Evolutionary conservation across 176 grass and related monocot genomes (phyloP).

Genomic region (Phyllostachys edulis): DNA sequence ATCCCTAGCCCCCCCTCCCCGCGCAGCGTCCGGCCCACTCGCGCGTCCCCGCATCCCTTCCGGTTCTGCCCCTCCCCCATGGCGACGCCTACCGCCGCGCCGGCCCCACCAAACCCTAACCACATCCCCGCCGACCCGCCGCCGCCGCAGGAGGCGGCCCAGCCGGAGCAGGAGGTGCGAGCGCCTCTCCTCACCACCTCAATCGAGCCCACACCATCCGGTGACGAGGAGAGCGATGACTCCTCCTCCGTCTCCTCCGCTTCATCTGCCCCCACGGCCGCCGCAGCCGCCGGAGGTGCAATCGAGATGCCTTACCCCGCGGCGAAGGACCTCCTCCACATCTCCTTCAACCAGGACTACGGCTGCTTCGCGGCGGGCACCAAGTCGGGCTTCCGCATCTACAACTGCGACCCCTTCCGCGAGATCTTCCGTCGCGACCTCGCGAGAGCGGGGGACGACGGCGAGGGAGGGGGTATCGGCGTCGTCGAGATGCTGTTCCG

Average conservation of each 20-base stretch:
- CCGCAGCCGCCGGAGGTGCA: not conserved
- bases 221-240: conserved; percentile 34
- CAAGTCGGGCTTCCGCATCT: conserved; percentile 94
- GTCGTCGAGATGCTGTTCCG: conserved; percentile 91
- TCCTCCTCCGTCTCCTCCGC: conserved; percentile 13
- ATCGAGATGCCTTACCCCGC: not conserved
- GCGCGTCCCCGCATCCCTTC: not conserved
- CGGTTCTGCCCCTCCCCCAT: conserved; percentile 23
- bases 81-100: conserved; percentile 30
- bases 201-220: conserved; percentile 44
- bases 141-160: not conserved
- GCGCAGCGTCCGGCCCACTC: too few species aligned
- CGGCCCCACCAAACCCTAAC: conserved; percentile 47
- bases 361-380: conserved; percentile 93
- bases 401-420: conserved; percentile 96
- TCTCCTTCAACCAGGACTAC: conserved; percentile 97
- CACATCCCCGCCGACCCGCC: conserved; percentile 10
- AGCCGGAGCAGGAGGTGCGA: not conserved
- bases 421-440: conserved; percentile 96
- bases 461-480: conserved; percentile 50
- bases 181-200: conserved; percentile 9
- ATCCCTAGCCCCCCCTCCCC: not conserved
- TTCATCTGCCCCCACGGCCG: not conserved
- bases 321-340: conserved; percentile 61
- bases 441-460: conserved; percentile 4